These are phyloP conservation scores for Penicillium oxalicum DNA, from an alignment of 2,329 filamentous ascomycete genomes.

Conservation along the genomic window DNA sequence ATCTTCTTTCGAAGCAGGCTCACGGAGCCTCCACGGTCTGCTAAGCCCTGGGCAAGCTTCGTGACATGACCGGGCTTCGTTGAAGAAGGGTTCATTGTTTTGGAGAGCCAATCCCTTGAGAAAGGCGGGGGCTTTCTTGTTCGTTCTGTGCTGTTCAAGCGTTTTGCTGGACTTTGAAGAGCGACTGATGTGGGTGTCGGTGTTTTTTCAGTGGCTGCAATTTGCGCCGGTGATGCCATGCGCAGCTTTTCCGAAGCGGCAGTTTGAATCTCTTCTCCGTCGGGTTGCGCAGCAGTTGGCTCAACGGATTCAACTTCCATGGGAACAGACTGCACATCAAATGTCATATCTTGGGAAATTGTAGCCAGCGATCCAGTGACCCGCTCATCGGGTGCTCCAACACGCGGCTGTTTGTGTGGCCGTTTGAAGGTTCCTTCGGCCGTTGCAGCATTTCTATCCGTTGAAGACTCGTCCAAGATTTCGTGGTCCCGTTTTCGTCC, in stretches of 20 bases:
- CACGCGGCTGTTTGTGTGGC: neutral
- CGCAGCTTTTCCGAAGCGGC: constrained; percentile 15
- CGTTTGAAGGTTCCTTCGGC: neutral
- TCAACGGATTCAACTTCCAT: neutral
- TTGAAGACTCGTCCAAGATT: neutral
- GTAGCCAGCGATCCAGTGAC: neutral
- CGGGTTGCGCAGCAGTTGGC: neutral
- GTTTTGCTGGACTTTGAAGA: neutral
- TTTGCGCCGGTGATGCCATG: constrained; percentile 4
- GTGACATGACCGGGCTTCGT: constrained; percentile 3
- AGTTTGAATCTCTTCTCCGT: constrained; percentile 1
- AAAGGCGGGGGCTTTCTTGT: neutral
- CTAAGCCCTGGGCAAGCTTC: constrained; percentile 7
- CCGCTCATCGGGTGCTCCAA: neutral
- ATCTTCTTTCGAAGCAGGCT: constrained; percentile 45
- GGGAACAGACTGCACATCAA: neutral
- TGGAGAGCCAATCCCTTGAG: neutral
- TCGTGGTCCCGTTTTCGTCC: constrained; percentile 1
- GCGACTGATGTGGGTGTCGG: neutral
- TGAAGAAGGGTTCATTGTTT: neutral
- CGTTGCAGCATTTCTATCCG: neutral
- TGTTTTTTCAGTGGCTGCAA: neutral
- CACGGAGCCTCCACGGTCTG: constrained; percentile 39
- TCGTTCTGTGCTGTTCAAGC: neutral
- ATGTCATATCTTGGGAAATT: neutral